A percentile compares a stretch with the other conserved stretches of the same genome.
Conservation (phyloP, 2,329 filamentous ascomycete genomes). For the Penicillium sp. region DNA sequence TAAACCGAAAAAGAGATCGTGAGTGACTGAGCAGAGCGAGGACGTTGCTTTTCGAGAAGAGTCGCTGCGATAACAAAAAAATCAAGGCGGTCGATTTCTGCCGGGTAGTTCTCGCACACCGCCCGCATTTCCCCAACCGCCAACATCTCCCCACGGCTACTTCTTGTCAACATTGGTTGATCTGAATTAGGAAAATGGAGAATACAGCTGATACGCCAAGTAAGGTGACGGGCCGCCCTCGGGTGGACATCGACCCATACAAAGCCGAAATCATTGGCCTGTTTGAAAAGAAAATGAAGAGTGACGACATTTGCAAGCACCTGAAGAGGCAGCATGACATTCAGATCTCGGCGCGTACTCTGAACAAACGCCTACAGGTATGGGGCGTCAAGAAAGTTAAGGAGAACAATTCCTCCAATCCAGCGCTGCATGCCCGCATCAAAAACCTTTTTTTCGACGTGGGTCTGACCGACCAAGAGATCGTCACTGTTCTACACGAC, state of each 20-base stretch:
- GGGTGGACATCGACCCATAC: slow-evolving; percentile 6
- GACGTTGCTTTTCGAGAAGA: slow-evolving; percentile 12
- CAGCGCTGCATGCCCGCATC: slow-evolving; percentile 9
- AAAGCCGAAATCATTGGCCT: slow-evolving; percentile 7
- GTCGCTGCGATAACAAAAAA: slow-evolving; percentile 26
- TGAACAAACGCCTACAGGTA: slow-evolving; percentile 10
- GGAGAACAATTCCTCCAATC: slow-evolving; percentile 4
- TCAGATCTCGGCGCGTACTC: slow-evolving; percentile 11
- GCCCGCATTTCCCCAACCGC: slow-evolving; percentile 2
- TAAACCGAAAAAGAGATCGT: neutral
- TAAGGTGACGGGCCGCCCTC: neutral
- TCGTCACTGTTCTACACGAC: slow-evolving; percentile 12
- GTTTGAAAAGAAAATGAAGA: slow-evolving; percentile 9
- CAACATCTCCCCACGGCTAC: neutral
- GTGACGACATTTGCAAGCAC: slow-evolving; percentile 11
- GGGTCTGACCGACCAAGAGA: slow-evolving; percentile 13
- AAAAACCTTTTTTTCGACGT: slow-evolving; percentile 16
- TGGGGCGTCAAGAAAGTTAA: slow-evolving; percentile 13
- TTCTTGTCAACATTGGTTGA: neutral
- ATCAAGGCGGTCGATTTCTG: slow-evolving; percentile 26
- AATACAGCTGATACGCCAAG: neutral
- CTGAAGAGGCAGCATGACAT: slow-evolving; percentile 7
- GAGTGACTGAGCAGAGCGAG: neutral
- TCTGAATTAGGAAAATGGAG: slow-evolving; percentile 1
- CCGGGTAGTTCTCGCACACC: neutral